Conservation (phyloP, 2,329 filamentous ascomycete species). For the Juglanconis juglandina region DNA sequence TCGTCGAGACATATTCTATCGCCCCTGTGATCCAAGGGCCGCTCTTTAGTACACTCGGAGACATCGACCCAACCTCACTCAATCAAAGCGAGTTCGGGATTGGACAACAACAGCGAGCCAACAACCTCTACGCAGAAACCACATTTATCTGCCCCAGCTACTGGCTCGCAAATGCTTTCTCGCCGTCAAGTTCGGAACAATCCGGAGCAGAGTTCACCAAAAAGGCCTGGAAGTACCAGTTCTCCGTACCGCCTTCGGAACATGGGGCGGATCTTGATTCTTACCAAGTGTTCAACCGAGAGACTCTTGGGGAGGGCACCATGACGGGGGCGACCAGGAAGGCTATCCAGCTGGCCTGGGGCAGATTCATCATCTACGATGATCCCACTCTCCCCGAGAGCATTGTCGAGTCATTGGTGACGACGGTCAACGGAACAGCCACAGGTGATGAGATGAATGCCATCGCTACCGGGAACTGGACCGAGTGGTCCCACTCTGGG, state of each 20-base stretch:
- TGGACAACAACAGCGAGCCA: constrained; percentile 48
- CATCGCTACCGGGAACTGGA: constrained; percentile 5
- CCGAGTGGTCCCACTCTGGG: constrained; percentile 11
- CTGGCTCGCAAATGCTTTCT: constrained; percentile 46
- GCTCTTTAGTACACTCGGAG: constrained; percentile 27
- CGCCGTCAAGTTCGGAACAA: constrained; percentile 22
- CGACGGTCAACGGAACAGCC: constrained; percentile 8
- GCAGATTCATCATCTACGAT: constrained; percentile 37
- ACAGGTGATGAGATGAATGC: constrained; percentile 2
- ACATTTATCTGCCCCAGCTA: constrained; percentile 53
- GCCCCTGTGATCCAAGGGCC: constrained; percentile 4
- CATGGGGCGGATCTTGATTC: constrained; percentile 35
- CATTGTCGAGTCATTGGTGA: neutral
- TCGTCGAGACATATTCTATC: constrained; percentile 24
- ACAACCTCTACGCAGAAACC: constrained; percentile 48
- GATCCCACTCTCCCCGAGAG: constrained; percentile 31
- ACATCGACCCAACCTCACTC: constrained; percentile 27
- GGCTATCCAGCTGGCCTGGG: constrained; percentile 27
- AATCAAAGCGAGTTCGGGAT: constrained; percentile 32
- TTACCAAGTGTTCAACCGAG: constrained; percentile 21
- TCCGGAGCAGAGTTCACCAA: constrained; percentile 11
- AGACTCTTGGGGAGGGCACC: constrained; percentile 7
- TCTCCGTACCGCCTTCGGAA: constrained; percentile 31
- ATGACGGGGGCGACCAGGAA: constrained; percentile 23
- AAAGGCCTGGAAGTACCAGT: constrained; percentile 42